These are phyloP conservation scores for Epichloe sibirici DNA, from an alignment of 2,329 filamentous ascomycete genomes.

Conservation along the genomic window DNA sequence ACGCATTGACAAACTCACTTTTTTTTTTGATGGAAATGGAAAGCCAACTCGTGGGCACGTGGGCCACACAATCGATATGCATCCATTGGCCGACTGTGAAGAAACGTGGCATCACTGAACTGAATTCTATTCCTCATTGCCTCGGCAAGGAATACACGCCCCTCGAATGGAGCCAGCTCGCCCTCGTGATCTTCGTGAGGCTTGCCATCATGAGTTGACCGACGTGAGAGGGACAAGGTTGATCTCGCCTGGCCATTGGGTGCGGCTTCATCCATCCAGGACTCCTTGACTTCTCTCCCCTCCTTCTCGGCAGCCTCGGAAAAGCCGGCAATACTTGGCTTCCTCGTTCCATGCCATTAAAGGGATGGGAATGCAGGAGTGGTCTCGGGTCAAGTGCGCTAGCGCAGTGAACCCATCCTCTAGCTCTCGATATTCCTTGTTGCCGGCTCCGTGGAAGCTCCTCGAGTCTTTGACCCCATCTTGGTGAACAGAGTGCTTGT, in stretches of 20 bases:
- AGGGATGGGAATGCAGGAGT: slow-evolving; percentile 49
- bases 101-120: too few relatives aligned
- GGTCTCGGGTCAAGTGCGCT: slow-evolving; percentile 38
- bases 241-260: slow-evolving; percentile 23
- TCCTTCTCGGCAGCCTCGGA: slow-evolving; percentile 23
- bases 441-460: slow-evolving; percentile 10
- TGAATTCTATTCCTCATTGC: too few relatives aligned
- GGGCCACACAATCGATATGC: too few relatives aligned
- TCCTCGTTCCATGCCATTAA: slow-evolving; percentile 40
- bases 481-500: slow-evolving; percentile 34
- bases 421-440: slow-evolving; percentile 17
- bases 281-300: slow-evolving; percentile 15
- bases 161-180: too few relatives aligned
- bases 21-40: too few relatives aligned
- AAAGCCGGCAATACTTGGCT: slow-evolving; percentile 20
- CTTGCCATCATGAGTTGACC: too few relatives aligned
- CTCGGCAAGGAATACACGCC: too few relatives aligned
- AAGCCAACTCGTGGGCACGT: neutral
- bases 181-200: too few relatives aligned
- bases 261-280: slow-evolving; percentile 26
- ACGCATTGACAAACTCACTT: too few relatives aligned
- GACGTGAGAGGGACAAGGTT: slow-evolving; percentile 23
- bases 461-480: slow-evolving; percentile 16
- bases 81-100: too few relatives aligned
- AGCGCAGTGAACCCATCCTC: slow-evolving; percentile 23